phyloP scores from a whole-genome alignment of 768 basidiomycete species.

The Calocera cornea region DNA sequence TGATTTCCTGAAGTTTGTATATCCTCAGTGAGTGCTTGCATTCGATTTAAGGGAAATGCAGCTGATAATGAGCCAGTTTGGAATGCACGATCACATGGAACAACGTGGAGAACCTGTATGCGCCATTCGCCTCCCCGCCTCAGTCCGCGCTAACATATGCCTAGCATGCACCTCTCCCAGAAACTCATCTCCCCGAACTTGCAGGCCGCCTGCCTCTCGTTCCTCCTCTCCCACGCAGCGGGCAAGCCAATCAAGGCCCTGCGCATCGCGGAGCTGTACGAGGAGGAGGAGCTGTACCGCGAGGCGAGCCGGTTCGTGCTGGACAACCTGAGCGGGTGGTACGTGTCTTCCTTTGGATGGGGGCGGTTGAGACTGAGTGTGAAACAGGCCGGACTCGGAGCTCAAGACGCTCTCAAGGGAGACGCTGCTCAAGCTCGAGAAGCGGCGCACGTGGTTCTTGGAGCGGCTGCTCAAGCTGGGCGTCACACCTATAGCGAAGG shows the following conservation, averaged over 20 bases:
- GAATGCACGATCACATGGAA: constrained; percentile 89
- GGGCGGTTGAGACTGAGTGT: not conserved
- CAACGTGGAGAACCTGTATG: constrained; percentile 68
- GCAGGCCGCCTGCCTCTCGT: constrained; percentile 69
- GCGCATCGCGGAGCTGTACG: constrained; percentile 80
- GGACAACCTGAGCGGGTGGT: constrained; percentile 81
- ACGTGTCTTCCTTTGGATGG: constrained; percentile 25
- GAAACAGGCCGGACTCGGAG: constrained; percentile 36
- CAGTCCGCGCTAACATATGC: not conserved
- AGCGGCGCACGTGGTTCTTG: constrained; percentile 89
- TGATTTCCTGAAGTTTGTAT: constrained; percentile 84
- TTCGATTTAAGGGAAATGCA: constrained; percentile 1
- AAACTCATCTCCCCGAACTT: constrained; percentile 75
- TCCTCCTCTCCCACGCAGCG: constrained; percentile 83
- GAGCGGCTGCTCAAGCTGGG: constrained; percentile 89
- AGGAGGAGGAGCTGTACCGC: constrained; percentile 78
- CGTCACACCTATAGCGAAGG: constrained; percentile 73
- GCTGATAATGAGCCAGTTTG: constrained; percentile 33
- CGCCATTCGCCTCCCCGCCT: not conserved
- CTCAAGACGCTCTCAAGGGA: constrained; percentile 66
- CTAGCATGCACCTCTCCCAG: constrained; percentile 66
- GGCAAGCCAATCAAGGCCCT: constrained; percentile 87
- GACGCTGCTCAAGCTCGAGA: constrained; percentile 80
- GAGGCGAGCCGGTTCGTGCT: constrained; percentile 73
- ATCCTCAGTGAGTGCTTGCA: constrained; percentile 60